Evolutionary conservation across 345 rosid species (phyloP), one percentile per base, ranked within the genome.

Genomic region (Hirschfeldia incana): DNA sequence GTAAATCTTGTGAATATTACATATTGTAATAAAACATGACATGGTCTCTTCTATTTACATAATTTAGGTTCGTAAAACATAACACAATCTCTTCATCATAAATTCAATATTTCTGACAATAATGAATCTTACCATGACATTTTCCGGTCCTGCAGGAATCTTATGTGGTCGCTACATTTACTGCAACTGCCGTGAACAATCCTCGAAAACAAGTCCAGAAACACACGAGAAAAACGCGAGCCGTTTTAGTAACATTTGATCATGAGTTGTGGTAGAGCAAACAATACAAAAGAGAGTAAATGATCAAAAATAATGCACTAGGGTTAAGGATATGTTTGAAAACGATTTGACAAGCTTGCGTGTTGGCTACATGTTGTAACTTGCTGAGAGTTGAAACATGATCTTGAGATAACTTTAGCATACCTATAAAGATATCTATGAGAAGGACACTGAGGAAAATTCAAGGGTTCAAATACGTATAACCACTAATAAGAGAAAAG

Each of bases 301-400:
- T 42, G 69, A 78, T 72, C 26, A 53, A 53, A 53, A 53, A 53
- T 66, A 28, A 39, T 72, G 73, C 68, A 72, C 26, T 29, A 78
- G 42, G 42, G 62, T 59, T 72, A 21, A 72, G 28, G 68, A 30
- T 65, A 78, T 17, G 66, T 39, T 3, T 72, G 72, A 78, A 72
- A 78, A 66, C 51, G 77, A 78, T 42, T 57, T 72, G 77, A 78
- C 81, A 65, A 4, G 72, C 4, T 42, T 63, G 64, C n/a, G 67
- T 53, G n/a, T 53, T 65, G 81, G 67, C 61, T 72, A 71, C 9
- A 66, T 66, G 66, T 42, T 78, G 55, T 73, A 78, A 78, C 77
- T 78, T 78, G 77, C 21, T 32, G 37, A 42, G 42, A 59, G 15
- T 32, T 66, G 77, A 78, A 66, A 32, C 30, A 78, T 66, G 44